Evolutionary conservation across 2,329 filamentous ascomycete species (phyloP).

Genomic region (Emmonsia crescens): DNA sequence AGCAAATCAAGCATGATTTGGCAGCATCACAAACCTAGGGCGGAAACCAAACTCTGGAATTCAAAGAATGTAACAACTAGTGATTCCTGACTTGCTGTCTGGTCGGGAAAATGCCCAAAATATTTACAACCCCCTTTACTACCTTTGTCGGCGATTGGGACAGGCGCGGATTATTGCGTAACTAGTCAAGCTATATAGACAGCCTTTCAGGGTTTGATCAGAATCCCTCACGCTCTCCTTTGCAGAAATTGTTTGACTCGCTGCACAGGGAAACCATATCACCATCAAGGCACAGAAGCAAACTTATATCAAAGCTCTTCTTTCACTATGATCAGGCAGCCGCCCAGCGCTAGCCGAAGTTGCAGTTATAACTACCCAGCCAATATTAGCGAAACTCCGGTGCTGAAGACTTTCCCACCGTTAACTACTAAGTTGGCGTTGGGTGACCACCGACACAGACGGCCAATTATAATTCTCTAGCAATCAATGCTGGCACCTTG

Average conservation of each 20-base stretch:
- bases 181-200: background rate
- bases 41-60: background rate
- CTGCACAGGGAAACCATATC: too few relatives aligned
- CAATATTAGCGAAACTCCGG: background rate
- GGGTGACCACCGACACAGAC: too few relatives aligned
- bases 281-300: too few relatives aligned
- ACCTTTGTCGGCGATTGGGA: background rate
- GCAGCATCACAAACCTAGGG: too few relatives aligned
- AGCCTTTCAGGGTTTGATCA: background rate
- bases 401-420: background rate
- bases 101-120: background rate
- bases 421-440: too few relatives aligned
- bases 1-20: too few relatives aligned
- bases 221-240: too few relatives aligned
- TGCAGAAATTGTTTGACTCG: too few relatives aligned
- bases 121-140: background rate
- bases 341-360: background rate
- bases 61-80: too few relatives aligned
- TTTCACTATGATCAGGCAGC: background rate
- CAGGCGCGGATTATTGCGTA: background rate
- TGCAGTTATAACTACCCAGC: background rate
- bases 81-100: background rate
- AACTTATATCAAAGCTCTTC: too few relatives aligned
- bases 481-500: background rate
- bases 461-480: background rate